These are phyloP conservation scores for Citeromyces siamensis DNA, from an alignment of 1,139 yeast genomes.

Conservation along the genomic window DNA sequence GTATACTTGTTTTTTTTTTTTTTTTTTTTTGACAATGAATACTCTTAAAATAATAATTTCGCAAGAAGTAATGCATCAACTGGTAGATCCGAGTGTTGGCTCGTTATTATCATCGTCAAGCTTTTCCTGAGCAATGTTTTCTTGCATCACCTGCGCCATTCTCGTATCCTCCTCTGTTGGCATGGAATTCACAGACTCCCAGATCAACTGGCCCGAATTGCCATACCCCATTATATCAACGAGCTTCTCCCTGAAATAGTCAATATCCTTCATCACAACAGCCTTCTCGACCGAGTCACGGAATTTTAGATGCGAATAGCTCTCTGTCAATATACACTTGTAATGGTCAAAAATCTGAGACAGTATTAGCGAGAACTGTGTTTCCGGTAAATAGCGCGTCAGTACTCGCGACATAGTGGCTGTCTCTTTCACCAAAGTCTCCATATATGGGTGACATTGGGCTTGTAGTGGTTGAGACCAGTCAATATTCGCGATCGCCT, in stretches of 20 bases:
- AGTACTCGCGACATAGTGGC: slow-evolving; percentile 49
- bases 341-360: slow-evolving; percentile 50
- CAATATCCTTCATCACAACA: slow-evolving; percentile 47
- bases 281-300: slow-evolving; percentile 42
- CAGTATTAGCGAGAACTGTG: slow-evolving; percentile 34
- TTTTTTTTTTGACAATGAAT: too few relatives aligned
- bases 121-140: slow-evolving; percentile 17
- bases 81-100: neutral
- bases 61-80: too few relatives aligned
- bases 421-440: slow-evolving; percentile 54
- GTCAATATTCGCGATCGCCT: slow-evolving; percentile 30
- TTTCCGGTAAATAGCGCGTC: slow-evolving; percentile 41
- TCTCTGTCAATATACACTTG: slow-evolving; percentile 41
- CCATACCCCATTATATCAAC: slow-evolving; percentile 53
- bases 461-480: slow-evolving; percentile 36
- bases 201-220: slow-evolving; percentile 49
- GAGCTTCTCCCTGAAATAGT: slow-evolving; percentile 48
- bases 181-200: slow-evolving; percentile 51
- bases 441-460: slow-evolving; percentile 53
- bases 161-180: slow-evolving; percentile 35
- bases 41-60: too few relatives aligned
- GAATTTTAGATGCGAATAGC: slow-evolving; percentile 39
- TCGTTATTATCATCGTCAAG: slow-evolving; percentile 2
- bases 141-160: slow-evolving; percentile 35
- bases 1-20: too few relatives aligned